Evolutionary conservation across 371 early-diverging fungal species (phyloP), one percentile per base, ranked within the genome.

Genomic region (Catenaria anguillulae): DNA sequence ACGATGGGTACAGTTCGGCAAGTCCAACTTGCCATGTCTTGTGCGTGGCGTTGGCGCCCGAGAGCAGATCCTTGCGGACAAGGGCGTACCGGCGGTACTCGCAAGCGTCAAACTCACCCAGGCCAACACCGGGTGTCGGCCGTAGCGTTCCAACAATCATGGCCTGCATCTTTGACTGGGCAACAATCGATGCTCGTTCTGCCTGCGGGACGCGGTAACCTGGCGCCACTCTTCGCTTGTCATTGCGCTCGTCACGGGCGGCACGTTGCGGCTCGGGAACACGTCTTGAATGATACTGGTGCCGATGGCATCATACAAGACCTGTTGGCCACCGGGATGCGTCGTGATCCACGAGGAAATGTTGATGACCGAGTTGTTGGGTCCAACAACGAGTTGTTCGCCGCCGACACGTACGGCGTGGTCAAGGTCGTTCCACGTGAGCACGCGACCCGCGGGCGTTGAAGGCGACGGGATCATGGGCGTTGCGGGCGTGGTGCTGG

Each of bases 51-150:
- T 2, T 23, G 55, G 55, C 23, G 13, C 21, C 65, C 24, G 50
- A 64, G 43, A 35, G 24, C 19, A 31, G 48, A 1, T 19, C 36
- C 23, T 60, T 45, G 15, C 62, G 63, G 2, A 65, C 63, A 12
- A 75, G 31, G 8, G 73, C 70, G 56, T 71, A 75, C 24, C 75
- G 66, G 35, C 73, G 66, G 65, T 68, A 75, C 60, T 75, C 75
- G 60, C 52, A 68, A 15, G 55, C 4, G 3, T 56, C 64, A 29
- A 23, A n/a, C 33, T 19, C 35, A 31, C 8, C 29, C 15, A 50
- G 29, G 15, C 52, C 29, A 13, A 72, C 75, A 13, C 73, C 72
- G 17, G 72, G 21, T 45, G 72, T 63, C 12, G 52, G 56, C 21
- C 65, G 59, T 33, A 76, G 68, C 62, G 60, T 64, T 26, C 67